Evolutionary conservation across 2,329 filamentous ascomycete species (phyloP).

Genomic region (Xylaria sp.): DNA sequence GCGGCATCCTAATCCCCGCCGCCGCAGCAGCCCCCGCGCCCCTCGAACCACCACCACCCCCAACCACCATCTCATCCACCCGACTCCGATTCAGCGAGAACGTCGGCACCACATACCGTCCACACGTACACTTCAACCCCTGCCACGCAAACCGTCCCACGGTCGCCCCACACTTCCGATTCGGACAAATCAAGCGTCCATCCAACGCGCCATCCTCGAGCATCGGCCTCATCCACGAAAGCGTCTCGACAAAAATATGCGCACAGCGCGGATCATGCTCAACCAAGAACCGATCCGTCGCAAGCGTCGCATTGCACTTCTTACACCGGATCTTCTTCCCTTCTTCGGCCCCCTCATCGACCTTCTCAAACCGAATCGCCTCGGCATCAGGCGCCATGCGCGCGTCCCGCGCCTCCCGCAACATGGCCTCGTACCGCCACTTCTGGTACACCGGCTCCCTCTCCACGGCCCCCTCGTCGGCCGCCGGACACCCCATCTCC

Average conservation of each 20-base stretch:
- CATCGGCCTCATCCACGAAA: constrained; percentile 89
- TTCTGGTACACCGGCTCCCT: constrained; percentile 73
- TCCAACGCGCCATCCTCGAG: constrained; percentile 77
- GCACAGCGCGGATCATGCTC: constrained; percentile 61
- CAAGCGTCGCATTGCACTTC: constrained; percentile 71
- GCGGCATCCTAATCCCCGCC: constrained; percentile 9
- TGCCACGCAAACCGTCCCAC: constrained; percentile 96
- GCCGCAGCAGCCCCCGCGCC: too few species aligned
- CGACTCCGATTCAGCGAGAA: constrained; percentile 79
- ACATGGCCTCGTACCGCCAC: constrained; percentile 52
- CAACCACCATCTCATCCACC: constrained; percentile 60
- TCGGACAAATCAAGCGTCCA: constrained; percentile 80
- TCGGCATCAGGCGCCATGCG: constrained; percentile 72
- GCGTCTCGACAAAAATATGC: constrained; percentile 84
- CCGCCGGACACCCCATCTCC: constrained; percentile 72
- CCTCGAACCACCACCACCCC: too few species aligned
- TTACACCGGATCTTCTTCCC: constrained; percentile 72
- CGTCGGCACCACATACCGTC: constrained; percentile 83
- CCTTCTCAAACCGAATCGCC: constrained; percentile 67
- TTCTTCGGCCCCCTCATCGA: constrained; percentile 3
- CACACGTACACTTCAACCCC: constrained; percentile 86
- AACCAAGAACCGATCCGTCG: constrained; percentile 57
- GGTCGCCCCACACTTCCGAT: constrained; percentile 68
- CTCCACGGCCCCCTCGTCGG: constrained; percentile 50
- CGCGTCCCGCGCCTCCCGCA: constrained; percentile 57